A percentile compares a stretch with the other conserved stretches of the same genome.
Evolutionary conservation across 176 grass and related monocot genomes (phyloP).

Genomic region (Zea luxurians): DNA sequence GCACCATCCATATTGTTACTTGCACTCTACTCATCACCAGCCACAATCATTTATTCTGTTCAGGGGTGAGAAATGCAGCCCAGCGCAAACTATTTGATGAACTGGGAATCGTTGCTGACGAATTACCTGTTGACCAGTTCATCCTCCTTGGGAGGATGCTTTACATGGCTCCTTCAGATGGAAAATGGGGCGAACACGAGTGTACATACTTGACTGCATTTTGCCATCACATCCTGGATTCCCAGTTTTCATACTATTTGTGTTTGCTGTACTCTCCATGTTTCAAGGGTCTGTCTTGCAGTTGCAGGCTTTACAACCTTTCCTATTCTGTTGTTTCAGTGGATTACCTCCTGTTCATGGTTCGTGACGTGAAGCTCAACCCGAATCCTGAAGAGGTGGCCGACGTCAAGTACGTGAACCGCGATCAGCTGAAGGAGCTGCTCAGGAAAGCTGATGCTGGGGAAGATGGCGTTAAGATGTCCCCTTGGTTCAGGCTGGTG

Average conservation of each 20-base stretch:
- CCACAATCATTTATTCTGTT: slow-evolving; percentile 13
- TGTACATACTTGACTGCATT: slow-evolving; percentile 37
- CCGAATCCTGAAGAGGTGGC: slow-evolving; percentile 84
- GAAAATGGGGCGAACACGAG: slow-evolving; percentile 95
- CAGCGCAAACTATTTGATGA: slow-evolving; percentile 93
- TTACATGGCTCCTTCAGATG: slow-evolving; percentile 93
- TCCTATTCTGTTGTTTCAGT: slow-evolving; percentile 51
- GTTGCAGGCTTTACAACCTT: not conserved
- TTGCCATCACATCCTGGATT: not conserved
- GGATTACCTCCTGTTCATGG: slow-evolving; percentile 91
- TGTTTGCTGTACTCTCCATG: not conserved
- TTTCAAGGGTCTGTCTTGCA: too few relatives aligned
- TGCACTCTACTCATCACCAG: not conserved
- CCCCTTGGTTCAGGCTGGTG: slow-evolving; percentile 94
- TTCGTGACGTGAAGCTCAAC: slow-evolving; percentile 60
- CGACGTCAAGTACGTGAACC: slow-evolving; percentile 66
- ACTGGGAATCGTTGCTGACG: slow-evolving; percentile 68
- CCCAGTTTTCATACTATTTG: not conserved
- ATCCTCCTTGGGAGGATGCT: slow-evolving; percentile 77
- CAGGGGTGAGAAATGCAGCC: slow-evolving; percentile 86
- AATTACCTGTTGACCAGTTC: slow-evolving; percentile 79
- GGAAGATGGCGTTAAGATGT: slow-evolving; percentile 69
- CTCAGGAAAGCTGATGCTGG: slow-evolving; percentile 68
- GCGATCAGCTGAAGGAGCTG: slow-evolving; percentile 66
- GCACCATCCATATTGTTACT: not conserved